Evolutionary conservation across 352 stramenopile genomes (phyloP), one percentile per base, ranked within the genome.

Genomic region (Phytophthora aleatoria): DNA sequence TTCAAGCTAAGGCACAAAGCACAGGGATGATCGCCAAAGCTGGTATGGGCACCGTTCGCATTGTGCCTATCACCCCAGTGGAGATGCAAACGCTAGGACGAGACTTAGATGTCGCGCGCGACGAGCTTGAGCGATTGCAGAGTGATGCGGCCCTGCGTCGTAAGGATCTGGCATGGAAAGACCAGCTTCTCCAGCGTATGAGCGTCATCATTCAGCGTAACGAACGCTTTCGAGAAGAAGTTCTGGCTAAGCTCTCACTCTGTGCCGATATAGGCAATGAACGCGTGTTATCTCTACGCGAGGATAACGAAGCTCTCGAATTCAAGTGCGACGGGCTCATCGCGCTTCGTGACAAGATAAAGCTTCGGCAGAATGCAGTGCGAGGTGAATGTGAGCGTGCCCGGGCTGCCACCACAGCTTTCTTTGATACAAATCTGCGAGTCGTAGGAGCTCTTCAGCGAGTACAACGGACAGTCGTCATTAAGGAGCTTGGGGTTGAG

Each of bases 11-110:
- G 43, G 83, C 81, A 10, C 82, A 82, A 56, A 81, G 20, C 27
- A 90, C 79, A 1, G 83, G 83, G 3, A 92, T 87, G 81, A 78
- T 92, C 45, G 83, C 83, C 5, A 89, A 86, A 59, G 83, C 83
- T 1, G 83, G 81, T 3, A 63, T 92, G 11, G 83, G 83, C 1
- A 92, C 75, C 0, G 83, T 92, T 8, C 83, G 83, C 7, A 81
- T 92, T 50, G 79, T 92, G 7, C 67, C 79, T 6, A 85, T 90
- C 51, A 80, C 71, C 0, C 36, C 70, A 15, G 36, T 45, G 5
- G 81, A 92, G 44, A 71, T 85, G 50, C 63, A 84, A 28, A 44
- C 65, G 10, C 66, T 92, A 10, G 63, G 24, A 30, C 54, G 44
- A 16, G 73, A 90, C 4, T 49, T 85, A 8, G 77, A 90, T 44